phyloP scores from a whole-genome alignment of 257 asterid species.

The Scutellaria minor region DNA sequence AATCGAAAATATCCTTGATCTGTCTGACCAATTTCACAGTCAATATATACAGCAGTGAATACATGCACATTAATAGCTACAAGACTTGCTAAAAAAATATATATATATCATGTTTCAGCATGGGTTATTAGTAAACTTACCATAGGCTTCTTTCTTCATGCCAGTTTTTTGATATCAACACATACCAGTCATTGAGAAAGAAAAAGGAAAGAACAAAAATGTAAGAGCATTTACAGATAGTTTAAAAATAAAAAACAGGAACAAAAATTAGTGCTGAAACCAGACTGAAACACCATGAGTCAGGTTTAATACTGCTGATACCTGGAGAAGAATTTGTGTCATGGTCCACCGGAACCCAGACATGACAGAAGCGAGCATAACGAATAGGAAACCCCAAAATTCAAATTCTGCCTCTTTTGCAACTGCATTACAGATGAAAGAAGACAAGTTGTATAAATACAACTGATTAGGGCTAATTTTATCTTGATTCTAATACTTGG shows the following conservation, averaged over 20 bases:
- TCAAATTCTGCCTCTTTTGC: conserved; percentile 95
- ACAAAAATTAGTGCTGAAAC: conserved; percentile 21
- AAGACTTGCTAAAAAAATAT: not conserved
- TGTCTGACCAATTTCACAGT: conserved; percentile 1
- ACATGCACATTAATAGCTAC: conserved; percentile 9
- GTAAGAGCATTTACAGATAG: conserved; percentile 37
- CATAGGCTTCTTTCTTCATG: conserved; percentile 92
- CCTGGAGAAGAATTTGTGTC: conserved; percentile 99
- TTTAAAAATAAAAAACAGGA: conserved; percentile 16
- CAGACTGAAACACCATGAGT: conserved; percentile 26
- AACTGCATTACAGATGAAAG: conserved; percentile 58
- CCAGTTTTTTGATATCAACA: conserved; percentile 51
- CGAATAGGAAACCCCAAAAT: conserved; percentile 94
- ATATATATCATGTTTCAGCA: conserved; percentile 29
- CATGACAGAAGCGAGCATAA: conserved; percentile 99
- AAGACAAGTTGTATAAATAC: conserved; percentile 7
- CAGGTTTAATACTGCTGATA: conserved; percentile 36
- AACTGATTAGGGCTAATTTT: conserved; percentile 19
- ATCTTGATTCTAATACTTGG: not conserved
- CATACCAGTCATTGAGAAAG: conserved; percentile 41
- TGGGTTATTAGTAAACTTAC: conserved; percentile 53
- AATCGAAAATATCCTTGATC: not conserved
- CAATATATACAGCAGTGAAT: conserved; percentile 13
- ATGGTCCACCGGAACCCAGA: conserved; percentile 99
- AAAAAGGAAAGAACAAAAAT: conserved; percentile 36